Evolutionary conservation across 2,329 filamentous ascomycete species (phyloP).

Genomic region (Paracorniculantispora psalliotae): DNA sequence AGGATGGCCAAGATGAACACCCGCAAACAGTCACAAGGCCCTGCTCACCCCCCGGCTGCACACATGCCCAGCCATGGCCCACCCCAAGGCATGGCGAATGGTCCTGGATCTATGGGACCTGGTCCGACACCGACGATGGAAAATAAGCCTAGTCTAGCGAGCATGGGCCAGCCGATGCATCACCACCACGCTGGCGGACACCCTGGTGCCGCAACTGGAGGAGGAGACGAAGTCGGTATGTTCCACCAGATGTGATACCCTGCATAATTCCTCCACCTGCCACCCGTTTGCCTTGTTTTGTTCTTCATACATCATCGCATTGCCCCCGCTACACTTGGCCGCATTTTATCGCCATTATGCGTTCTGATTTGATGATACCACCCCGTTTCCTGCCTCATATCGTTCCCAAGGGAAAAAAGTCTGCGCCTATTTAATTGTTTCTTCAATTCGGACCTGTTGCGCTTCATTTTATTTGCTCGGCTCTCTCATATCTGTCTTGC

Average conservation of each 20-base stretch:
- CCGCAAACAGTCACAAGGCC: conserved; percentile 62
- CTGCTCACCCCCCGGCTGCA: conserved; percentile 48
- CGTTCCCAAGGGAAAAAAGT: conserved; percentile 8
- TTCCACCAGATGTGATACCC: conserved; percentile 82
- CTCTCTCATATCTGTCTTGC: neutral
- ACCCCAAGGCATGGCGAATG: conserved; percentile 58
- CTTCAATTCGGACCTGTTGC: conserved; percentile 3
- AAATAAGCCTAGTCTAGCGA: conserved; percentile 56
- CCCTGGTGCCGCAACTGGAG: conserved; percentile 48
- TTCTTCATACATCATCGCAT: conserved; percentile 12
- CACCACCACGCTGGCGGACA: conserved; percentile 49
- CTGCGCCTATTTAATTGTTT: conserved; percentile 10
- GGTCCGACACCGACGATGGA: conserved; percentile 52
- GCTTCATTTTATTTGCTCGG: conserved; percentile 21
- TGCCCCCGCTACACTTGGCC: conserved; percentile 8
- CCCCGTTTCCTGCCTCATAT: conserved; percentile 20
- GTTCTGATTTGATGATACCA: conserved; percentile 17
- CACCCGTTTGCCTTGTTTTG: conserved; percentile 27
- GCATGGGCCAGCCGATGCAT: conserved; percentile 64
- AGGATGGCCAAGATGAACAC: conserved; percentile 95
- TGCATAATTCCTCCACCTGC: conserved; percentile 31
- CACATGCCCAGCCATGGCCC: conserved; percentile 66
- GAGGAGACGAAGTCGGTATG: conserved; percentile 92
- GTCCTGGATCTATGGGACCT: conserved; percentile 58
- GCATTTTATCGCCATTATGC: conserved; percentile 10